Base-by-base conservation (phyloP, 2,329 filamentous ascomycete genomes). In the Scopulariopsis brevicaulis region DNA sequence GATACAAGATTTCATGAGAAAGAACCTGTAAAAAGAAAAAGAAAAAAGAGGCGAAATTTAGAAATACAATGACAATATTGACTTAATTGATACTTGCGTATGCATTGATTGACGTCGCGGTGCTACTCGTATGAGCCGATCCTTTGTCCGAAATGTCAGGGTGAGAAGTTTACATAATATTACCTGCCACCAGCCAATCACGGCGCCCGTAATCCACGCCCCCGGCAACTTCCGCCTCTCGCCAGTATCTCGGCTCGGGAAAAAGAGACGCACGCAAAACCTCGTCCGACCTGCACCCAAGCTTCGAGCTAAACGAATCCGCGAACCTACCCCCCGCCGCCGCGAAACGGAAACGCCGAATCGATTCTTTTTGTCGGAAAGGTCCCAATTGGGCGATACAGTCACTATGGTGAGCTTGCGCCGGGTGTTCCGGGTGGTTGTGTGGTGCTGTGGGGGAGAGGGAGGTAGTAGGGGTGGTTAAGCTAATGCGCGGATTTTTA, bases 391-490 rank as follows among this genome's bases (percentile, higher is more conserved):
- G 58, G 59, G 58, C 59, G 37, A 24, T 58, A 12, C 18, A 57
- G 54, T 62, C 75, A 80, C 71, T 74, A 88, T 87, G 84, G 80
- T 87, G 76, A 73, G 78, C 71, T 58, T 52, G 51, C 60, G 20
- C 51, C 4, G 10, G 24, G 51, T 34, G 28, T 2, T 15, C 11
- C 28, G 35, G 24, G 18, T n/a, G 25, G 34, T 46, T n/a, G 18
- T 15, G n/a, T n/a, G 40, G 40, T 32, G 28, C 28, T 8, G 28
- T 32, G 28, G 28, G 28, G 28, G 12, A 4, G 12, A 15, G 3
- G 12, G 37, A 40, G 12, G 12, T 3, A 15, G 37, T 40, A 3
- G 12, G 12, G 18, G 37, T 14, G 12, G 11, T 14, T 14, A 40
- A 53, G 32, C 46, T 37, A 50, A 18, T 51, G 28, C 55, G 46